Conservation (phyloP, 352 stramenopile genomes). For the Pythium insidiosum region DNA sequence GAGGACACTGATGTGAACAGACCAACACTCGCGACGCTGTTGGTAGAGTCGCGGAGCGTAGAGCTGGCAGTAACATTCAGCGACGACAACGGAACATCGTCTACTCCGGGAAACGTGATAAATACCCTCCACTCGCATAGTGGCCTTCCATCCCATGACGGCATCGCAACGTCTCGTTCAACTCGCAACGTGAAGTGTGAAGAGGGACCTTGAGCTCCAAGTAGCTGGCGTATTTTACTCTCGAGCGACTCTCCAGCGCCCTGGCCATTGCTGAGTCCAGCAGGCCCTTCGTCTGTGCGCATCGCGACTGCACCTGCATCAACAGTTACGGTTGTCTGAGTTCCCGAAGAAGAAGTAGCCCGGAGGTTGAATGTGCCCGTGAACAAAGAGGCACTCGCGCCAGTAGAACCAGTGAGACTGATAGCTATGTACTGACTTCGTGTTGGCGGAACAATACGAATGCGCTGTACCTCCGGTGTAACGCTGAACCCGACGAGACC, state of each 20-base stretch:
- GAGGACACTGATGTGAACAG: too few relatives aligned
- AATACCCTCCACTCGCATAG: too few relatives aligned
- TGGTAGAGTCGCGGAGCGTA: neutral
- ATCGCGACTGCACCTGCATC: conserved; percentile 23
- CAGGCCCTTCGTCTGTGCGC: conserved; percentile 18
- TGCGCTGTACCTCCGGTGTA: conserved; percentile 13
- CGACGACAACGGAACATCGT: too few relatives aligned
- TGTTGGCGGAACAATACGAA: conserved; percentile 7
- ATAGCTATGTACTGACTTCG: conserved; percentile 8
- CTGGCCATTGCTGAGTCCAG: conserved; percentile 15
- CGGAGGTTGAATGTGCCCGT: conserved; percentile 19
- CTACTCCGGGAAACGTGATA: too few relatives aligned
- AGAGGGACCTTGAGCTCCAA: neutral
- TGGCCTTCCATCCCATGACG: too few relatives aligned
- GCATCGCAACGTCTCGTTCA: too few relatives aligned
- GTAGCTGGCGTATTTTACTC: conserved; percentile 10
- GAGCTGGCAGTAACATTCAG: too few relatives aligned
- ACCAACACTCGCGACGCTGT: neutral
- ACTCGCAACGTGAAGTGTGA: too few relatives aligned
- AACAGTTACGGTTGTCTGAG: conserved; percentile 1
- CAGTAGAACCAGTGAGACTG: too few relatives aligned
- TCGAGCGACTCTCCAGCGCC: conserved; percentile 23
- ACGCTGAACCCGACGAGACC: conserved; percentile 4
- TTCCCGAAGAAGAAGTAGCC: neutral
- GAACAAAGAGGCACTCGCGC: neutral